A percentile compares a stretch with the other conserved stretches of the same genome.
These are phyloP conservation scores for Pyricularia sp. DNA, from an alignment of 2,329 filamentous ascomycete genomes.

Conservation along the genomic window DNA sequence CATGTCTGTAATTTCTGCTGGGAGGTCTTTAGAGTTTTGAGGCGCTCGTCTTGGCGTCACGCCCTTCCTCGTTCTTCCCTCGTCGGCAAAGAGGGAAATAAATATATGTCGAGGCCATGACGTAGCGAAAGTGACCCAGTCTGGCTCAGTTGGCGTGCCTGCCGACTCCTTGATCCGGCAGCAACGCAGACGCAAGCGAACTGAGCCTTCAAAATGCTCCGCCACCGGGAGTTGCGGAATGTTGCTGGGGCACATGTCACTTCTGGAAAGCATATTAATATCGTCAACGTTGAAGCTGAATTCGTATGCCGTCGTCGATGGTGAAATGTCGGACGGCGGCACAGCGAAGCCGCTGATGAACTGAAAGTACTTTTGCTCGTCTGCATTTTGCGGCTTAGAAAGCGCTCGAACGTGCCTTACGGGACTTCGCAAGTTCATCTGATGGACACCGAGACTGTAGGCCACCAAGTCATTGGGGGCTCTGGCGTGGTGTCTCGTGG, in stretches of 20 bases:
- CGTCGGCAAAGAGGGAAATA: constrained; percentile 49
- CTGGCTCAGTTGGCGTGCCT: constrained; percentile 20
- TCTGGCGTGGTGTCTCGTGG: constrained; percentile 24
- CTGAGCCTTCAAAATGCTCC: constrained; percentile 35
- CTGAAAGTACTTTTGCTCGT: constrained; percentile 37
- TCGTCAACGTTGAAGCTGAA: constrained; percentile 33
- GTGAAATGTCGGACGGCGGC: constrained; percentile 24
- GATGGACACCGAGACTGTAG: constrained; percentile 29
- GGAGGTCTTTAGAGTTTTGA: constrained; percentile 63
- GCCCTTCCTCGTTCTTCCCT: constrained; percentile 14
- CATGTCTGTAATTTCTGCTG: constrained; percentile 57
- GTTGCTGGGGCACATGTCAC: constrained; percentile 7
- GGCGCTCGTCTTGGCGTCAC: constrained; percentile 50
- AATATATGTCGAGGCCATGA: constrained; percentile 61
- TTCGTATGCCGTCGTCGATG: constrained; percentile 24
- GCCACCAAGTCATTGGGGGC: constrained; percentile 28
- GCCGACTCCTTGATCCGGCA: constrained; percentile 21
- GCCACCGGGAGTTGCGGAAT: constrained; percentile 21
- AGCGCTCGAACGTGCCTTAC: constrained; percentile 21
- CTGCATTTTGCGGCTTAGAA: neutral
- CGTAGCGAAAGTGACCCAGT: constrained; percentile 53
- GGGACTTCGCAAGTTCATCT: constrained; percentile 35
- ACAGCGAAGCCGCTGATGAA: constrained; percentile 38
- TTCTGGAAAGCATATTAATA: constrained; percentile 18
- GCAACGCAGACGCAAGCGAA: constrained; percentile 58